Evolutionary conservation across 371 early-diverging fungal species (phyloP), one percentile per base, ranked within the genome.

Genomic region (Syncephalastrum monosporum): DNA sequence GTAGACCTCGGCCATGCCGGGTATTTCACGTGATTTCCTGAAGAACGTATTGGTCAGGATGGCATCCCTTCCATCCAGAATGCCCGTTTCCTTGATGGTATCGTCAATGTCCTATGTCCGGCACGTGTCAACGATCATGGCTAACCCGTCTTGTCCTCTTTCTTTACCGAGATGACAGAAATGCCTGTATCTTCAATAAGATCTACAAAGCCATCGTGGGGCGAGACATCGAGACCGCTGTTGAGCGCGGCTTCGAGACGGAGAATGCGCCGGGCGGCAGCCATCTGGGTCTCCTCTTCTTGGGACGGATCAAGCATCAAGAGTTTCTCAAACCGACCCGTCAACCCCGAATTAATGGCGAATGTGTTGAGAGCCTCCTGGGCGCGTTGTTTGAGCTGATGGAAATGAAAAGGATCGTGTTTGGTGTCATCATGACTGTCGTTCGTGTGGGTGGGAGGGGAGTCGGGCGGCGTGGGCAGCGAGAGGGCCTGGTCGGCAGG

Each of bases 61-160:
- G 2, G 66, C 70, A 46, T 79, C 77, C 33, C 59, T 68, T 8
- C 80, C 80, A 29, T 72, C 70, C 3, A 76, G 56, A 8, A 82
- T 57, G 42, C 78, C 74, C 13, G 85, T 85, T 21, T 81, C 68
- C 61, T 85, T 85, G 64, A 85, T 85, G 24, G 85, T 85, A 55
- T 85, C 85, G 53, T 85, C 85, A 43, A 85, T 85, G 53, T 85
- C 85, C 59, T 61, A 41, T 3, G 38, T 12, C 38, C 17, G n/a
- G n/a, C 51, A 50, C 4, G 13, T 51, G 19, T 25, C 54, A 42
- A 5, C 10, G n/a, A 21, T 17, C 17, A 33, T 33, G 10, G 8
- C 38, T 10, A 5, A 33, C 8, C 10, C 10, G 10, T 5, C 1
- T 33, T 33, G 8, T 10, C 38, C 38, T 10, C 12, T 6, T 33